Evolutionary conservation across 2,329 filamentous ascomycete genomes (phyloP).

Genomic region (Ceratocystis variospora): DNA sequence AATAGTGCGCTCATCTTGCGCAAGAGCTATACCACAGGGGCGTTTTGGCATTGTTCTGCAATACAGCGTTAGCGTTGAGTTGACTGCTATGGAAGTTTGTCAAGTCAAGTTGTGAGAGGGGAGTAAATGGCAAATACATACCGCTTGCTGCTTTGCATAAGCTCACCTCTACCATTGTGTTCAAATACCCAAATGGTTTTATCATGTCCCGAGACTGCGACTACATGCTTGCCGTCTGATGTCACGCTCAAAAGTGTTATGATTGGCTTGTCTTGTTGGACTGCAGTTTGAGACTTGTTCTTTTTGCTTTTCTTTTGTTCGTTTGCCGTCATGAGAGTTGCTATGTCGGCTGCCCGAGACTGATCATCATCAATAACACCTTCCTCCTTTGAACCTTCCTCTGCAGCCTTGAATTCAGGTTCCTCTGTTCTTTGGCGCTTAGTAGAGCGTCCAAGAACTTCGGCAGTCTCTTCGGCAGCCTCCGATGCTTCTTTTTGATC

Average conservation of each 20-base stretch:
- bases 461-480: conserved; percentile 10
- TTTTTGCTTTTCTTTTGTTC: conserved; percentile 24
- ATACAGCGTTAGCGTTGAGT: conserved; percentile 22
- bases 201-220: conserved; percentile 79
- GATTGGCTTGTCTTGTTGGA: conserved; percentile 42
- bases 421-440: conserved; percentile 20
- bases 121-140: conserved; percentile 26
- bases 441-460: conserved; percentile 12
- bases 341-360: conserved; percentile 14
- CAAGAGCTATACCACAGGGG: conserved; percentile 61
- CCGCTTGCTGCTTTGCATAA: conserved; percentile 61
- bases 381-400: conserved; percentile 24
- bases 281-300: conserved; percentile 24
- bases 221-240: conserved; percentile 49
- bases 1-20: conserved; percentile 56
- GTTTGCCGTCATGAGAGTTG: conserved; percentile 17
- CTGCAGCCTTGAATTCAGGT: conserved; percentile 3
- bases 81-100: background rate
- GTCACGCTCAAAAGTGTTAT: conserved; percentile 57
- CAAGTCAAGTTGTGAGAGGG: background rate
- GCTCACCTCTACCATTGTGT: conserved; percentile 43
- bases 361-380: conserved; percentile 29
- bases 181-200: conserved; percentile 78
- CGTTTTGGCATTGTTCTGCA: conserved; percentile 74
- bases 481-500: conserved; percentile 22